These are phyloP conservation scores for Schwanniomyces polymorphus DNA, from an alignment of 805 yeast species.

Conservation along the genomic window DNA sequence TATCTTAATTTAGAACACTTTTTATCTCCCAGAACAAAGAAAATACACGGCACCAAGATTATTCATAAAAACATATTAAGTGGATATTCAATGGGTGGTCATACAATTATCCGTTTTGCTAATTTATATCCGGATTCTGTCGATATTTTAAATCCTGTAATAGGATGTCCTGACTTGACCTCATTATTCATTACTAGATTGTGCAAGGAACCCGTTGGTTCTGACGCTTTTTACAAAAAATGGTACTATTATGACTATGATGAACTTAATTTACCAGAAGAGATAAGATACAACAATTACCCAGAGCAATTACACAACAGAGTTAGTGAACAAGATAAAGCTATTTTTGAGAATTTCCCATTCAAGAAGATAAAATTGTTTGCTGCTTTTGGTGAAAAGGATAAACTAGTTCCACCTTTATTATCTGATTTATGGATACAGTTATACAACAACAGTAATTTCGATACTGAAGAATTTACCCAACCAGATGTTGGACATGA, in stretches of 20 bases:
- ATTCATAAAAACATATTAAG: conserved; percentile 37
- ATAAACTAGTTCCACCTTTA: conserved; percentile 35
- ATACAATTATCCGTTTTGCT: conserved; percentile 49
- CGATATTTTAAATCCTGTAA: conserved; percentile 46
- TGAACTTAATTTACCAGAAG: conserved; percentile 30
- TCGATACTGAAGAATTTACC: conserved; percentile 20
- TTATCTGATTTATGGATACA: conserved; percentile 33
- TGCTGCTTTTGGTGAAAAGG: conserved; percentile 37
- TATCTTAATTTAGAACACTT: conserved; percentile 33
- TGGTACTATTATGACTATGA: conserved; percentile 31
- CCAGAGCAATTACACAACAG: conserved; percentile 35
- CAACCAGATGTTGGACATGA: conserved; percentile 36
- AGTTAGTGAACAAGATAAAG: conserved; percentile 25
- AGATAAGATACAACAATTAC: conserved; percentile 21
- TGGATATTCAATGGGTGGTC: conserved; percentile 61
- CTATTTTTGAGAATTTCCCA: conserved; percentile 34
- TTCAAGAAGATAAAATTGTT: conserved; percentile 28
- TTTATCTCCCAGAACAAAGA: conserved; percentile 12
- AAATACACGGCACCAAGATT: conserved; percentile 18
- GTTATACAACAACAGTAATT: conserved; percentile 23
- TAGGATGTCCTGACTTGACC: conserved; percentile 50
- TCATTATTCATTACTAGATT: conserved; percentile 45
- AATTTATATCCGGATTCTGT: conserved; percentile 36
- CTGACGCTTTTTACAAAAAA: conserved; percentile 24
- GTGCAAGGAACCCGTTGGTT: conserved; percentile 13